phyloP scores from a whole-genome alignment of 768 basidiomycete species.

The Chiua virens region DNA sequence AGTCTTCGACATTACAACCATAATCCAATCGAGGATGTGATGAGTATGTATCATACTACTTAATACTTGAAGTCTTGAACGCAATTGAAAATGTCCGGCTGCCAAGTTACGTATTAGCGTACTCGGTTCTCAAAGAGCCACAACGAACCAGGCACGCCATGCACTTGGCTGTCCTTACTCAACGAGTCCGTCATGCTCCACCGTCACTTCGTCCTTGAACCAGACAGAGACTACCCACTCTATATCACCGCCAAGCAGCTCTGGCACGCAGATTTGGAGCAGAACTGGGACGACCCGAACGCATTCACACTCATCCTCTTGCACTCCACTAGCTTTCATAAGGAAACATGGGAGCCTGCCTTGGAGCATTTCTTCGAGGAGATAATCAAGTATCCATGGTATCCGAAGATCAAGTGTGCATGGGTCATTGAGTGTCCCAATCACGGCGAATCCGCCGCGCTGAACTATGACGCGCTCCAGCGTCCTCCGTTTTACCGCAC shows the following conservation, averaged over 20 bases:
- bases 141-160: no score
- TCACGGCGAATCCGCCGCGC: conserved; percentile 58
- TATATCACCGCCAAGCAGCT: conserved; percentile 59
- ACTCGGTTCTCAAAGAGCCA: no score
- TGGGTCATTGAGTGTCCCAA: conserved; percentile 76
- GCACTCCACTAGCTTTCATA: conserved; percentile 73
- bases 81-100: no score
- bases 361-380: conserved; percentile 47
- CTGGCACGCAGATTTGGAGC: conserved; percentile 43
- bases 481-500: conserved; percentile 43
- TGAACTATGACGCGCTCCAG: conserved; percentile 52
- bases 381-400: neutral
- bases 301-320: conserved; percentile 60
- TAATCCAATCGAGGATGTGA: no score
- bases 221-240: conserved; percentile 45
- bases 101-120: no score
- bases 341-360: conserved; percentile 71
- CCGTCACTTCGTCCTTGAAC: conserved; percentile 36
- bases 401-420: conserved; percentile 37
- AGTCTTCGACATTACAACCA: no score
- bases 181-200: conserved; percentile 14
- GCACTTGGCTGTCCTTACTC: no score
- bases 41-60: no score
- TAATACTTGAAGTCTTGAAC: no score
- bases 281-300: conserved; percentile 36